Evolutionary conservation across 495 filamentous ascomycete genomes (phyloP).

Genomic region (Mycothermus thermophilus): DNA sequence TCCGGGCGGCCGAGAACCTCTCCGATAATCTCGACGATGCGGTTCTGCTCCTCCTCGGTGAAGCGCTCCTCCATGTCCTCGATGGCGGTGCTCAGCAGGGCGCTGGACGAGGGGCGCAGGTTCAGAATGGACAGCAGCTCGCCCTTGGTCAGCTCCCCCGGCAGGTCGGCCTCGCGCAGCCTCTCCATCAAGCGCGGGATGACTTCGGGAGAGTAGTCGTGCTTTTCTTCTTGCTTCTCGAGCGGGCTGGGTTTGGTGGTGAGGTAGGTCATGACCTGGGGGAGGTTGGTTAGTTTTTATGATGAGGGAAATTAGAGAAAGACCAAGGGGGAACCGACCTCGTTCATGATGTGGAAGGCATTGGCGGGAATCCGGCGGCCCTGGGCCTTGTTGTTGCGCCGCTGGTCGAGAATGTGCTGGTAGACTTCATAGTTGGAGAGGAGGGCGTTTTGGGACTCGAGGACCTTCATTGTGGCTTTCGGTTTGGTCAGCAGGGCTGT

Average conservation of each 20-base stretch:
- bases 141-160: conserved; percentile 30
- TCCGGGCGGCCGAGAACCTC: conserved; percentile 28
- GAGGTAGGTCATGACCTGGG: conserved; percentile 27
- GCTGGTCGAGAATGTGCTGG: conserved; percentile 28
- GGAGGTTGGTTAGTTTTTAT: background rate
- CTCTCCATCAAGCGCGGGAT: conserved; percentile 24
- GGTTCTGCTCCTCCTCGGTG: conserved; percentile 26
- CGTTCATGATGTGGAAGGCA: conserved; percentile 16
- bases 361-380: conserved; percentile 29
- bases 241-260: conserved; percentile 27
- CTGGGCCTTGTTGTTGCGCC: conserved; percentile 23
- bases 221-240: conserved; percentile 27
- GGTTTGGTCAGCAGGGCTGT: no score
- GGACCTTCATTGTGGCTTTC: conserved; percentile 32
- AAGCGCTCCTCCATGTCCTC: conserved; percentile 35
- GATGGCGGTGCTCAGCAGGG: conserved; percentile 26
- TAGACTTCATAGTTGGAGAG: conserved; percentile 38
- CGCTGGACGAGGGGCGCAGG: conserved; percentile 23
- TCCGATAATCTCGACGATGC: conserved; percentile 27
- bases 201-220: conserved; percentile 18
- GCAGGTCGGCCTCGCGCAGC: conserved; percentile 17
- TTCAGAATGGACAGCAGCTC: conserved; percentile 34
- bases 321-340: conserved; percentile 7
- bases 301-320: background rate
- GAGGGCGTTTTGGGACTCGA: conserved; percentile 32